phyloP scores from a whole-genome alignment of 345 rosid genomes.

The Gossypium ekmanianum region DNA sequence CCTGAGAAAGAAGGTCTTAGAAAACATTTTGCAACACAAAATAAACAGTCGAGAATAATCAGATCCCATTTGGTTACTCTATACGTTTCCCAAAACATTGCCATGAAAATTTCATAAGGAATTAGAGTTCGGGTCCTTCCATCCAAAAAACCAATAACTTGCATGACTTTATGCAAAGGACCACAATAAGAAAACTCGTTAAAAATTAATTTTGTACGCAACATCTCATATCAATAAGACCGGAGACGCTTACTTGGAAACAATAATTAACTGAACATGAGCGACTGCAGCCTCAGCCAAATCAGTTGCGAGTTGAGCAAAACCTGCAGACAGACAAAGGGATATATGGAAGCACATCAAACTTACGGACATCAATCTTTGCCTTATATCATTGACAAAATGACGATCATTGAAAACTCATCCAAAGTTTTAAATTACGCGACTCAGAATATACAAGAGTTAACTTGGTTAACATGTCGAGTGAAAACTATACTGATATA shows the following conservation, averaged over 20 bases:
- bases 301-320: conserved; percentile 66
- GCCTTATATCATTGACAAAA: not conserved
- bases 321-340: conserved; percentile 47
- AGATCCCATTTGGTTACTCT: not conserved
- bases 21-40: not conserved
- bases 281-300: conserved; percentile 85
- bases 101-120: not conserved
- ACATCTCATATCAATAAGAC: not conserved
- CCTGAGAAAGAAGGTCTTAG: conserved; percentile 34
- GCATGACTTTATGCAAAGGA: not conserved
- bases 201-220: not conserved
- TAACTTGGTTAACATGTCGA: not conserved
- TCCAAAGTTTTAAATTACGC: not conserved
- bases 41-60: not conserved
- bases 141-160: not conserved
- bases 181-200: not conserved
- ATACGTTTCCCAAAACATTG: not conserved
- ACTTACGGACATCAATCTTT: not conserved
- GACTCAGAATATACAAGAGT: not conserved
- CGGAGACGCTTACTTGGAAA: conserved; percentile 70
- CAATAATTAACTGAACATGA: conserved; percentile 91
- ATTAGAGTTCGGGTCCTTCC: not conserved
- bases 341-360: not conserved
- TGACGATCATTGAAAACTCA: not conserved
- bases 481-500: not conserved